Evolutionary conservation across 2,329 filamentous ascomycete genomes (phyloP).

Genomic region (Claviceps purpurea): DNA sequence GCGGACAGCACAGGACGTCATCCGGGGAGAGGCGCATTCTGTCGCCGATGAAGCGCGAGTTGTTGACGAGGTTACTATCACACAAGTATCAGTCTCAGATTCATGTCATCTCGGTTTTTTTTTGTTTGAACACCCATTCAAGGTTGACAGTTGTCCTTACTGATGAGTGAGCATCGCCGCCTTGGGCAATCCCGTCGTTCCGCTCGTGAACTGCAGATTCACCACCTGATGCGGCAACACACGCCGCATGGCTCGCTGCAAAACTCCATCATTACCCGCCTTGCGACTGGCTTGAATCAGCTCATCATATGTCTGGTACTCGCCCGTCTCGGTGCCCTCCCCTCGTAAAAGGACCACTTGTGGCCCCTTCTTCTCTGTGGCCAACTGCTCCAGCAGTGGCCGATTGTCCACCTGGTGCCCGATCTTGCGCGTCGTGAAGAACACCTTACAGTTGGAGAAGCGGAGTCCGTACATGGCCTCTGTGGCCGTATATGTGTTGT

Average conservation of each 20-base stretch:
- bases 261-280: conserved; percentile 30
- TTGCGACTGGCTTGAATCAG: conserved; percentile 39
- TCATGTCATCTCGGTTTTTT: no score
- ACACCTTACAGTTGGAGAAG: conserved; percentile 57
- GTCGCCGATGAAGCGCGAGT: conserved; percentile 58
- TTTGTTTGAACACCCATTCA: no score
- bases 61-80: conserved; percentile 46
- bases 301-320: conserved; percentile 46
- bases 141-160: conserved; percentile 23
- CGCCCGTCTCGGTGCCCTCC: conserved; percentile 22
- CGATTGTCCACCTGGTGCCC: conserved; percentile 47
- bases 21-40: conserved; percentile 54
- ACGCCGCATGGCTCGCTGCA: conserved; percentile 39
- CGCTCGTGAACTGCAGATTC: conserved; percentile 63
- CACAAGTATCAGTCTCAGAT: no score
- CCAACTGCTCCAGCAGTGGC: conserved; percentile 41
- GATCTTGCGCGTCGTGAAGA: conserved; percentile 60
- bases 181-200: conserved; percentile 61
- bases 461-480: conserved; percentile 59
- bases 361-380: conserved; percentile 28
- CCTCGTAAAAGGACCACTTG: conserved; percentile 50
- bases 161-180: conserved; percentile 63
- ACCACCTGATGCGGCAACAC: conserved; percentile 54
- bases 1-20: conserved; percentile 67
- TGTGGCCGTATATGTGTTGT: conserved; percentile 67